Percentiles rank a stretch among this genome's conserved stretches.
These are phyloP conservation scores for Diaporthe longicolla DNA, from an alignment of 2,329 filamentous ascomycete genomes.

Conservation along the genomic window DNA sequence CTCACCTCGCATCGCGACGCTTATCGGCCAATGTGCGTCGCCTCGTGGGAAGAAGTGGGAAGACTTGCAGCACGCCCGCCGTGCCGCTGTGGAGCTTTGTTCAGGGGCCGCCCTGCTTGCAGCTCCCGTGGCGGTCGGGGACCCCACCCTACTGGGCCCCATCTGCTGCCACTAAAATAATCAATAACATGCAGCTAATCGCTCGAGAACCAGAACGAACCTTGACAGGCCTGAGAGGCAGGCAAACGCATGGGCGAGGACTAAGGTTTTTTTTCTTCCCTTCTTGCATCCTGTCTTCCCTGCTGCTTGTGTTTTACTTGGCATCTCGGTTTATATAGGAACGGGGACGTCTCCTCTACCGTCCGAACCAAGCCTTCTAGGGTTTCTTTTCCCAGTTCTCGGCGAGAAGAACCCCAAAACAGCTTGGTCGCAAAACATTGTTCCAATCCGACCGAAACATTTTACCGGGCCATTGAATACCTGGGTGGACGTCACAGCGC, in stretches of 20 bases:
- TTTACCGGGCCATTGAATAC: background rate
- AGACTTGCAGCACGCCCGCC: slow-evolving; percentile 28
- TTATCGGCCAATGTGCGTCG: slow-evolving; percentile 32
- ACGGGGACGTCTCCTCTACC: background rate
- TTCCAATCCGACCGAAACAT: background rate
- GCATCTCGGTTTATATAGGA: slow-evolving; percentile 34
- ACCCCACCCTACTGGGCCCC: slow-evolving; percentile 27
- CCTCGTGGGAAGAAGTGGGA: slow-evolving; percentile 33
- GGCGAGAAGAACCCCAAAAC: slow-evolving; percentile 12
- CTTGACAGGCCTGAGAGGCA: background rate
- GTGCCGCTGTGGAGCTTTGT: slow-evolving; percentile 30
- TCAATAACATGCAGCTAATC: slow-evolving; percentile 37
- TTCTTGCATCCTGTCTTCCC: background rate
- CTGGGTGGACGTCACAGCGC: slow-evolving; percentile 11
- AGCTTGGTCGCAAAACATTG: slow-evolving; percentile 26
- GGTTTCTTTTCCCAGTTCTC: slow-evolving; percentile 16
- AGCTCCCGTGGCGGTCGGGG: slow-evolving; percentile 33
- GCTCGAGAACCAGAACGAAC: slow-evolving; percentile 33
- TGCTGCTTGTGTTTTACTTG: background rate
- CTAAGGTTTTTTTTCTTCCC: slow-evolving; percentile 11
- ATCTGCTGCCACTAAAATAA: slow-evolving; percentile 28
- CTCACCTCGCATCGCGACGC: slow-evolving; percentile 22
- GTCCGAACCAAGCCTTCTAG: background rate
- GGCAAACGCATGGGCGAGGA: slow-evolving; percentile 25
- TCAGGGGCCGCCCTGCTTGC: slow-evolving; percentile 32